Percentiles rank a stretch among this genome's conserved stretches.
These are phyloP conservation scores for Pleurotus giganteus DNA, from an alignment of 768 basidiomycete species.

Conservation along the genomic window DNA sequence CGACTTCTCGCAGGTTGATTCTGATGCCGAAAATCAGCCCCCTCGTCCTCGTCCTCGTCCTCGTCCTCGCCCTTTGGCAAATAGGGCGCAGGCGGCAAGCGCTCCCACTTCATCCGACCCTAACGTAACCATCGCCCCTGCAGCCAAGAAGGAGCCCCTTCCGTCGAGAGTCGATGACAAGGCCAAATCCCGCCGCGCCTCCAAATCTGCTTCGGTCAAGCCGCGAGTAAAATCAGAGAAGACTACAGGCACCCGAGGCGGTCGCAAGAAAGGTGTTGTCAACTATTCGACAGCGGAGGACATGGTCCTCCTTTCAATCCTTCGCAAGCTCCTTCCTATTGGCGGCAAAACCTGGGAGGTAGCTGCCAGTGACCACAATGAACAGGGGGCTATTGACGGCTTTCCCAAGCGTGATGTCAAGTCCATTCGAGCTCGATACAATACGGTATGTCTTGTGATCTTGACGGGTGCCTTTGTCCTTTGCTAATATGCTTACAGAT, in stretches of 20 bases:
- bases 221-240: background rate
- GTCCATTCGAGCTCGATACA: conserved; percentile 23
- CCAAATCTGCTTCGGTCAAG: background rate
- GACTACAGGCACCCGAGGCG: background rate
- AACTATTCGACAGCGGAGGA: conserved; percentile 20
- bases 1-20: too few species aligned
- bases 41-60: background rate
- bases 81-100: background rate
- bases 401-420: conserved; percentile 12
- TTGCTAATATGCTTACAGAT: conserved; percentile 13
- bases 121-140: background rate
- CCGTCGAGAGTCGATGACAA: background rate
- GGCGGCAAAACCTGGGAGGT: conserved; percentile 19
- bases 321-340: conserved; percentile 16
- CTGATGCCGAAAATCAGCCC: background rate
- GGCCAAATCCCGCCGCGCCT: background rate
- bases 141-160: background rate
- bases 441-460: conserved; percentile 17
- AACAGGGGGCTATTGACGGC: conserved; percentile 16
- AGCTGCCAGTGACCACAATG: conserved; percentile 12
- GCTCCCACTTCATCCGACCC: background rate
- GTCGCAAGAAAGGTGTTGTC: conserved; percentile 13
- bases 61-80: too few species aligned
- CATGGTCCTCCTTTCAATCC: conserved; percentile 14
- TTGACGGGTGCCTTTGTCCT: conserved; percentile 3